Conservation (phyloP, 371 early-diverging fungal species). For the Batkoa obscura region DNA sequence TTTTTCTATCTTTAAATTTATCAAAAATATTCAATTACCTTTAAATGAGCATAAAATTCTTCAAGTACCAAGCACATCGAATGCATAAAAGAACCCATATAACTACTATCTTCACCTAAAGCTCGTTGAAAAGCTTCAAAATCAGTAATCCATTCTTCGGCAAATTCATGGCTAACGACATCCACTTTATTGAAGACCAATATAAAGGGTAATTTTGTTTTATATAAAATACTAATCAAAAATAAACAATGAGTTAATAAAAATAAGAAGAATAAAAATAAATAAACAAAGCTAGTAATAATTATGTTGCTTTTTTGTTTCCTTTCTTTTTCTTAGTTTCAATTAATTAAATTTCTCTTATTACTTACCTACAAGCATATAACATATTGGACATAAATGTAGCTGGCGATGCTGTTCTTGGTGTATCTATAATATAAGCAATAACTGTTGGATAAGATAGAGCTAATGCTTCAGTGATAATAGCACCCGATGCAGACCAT, state of each 20-base stretch:
- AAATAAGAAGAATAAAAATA: too few species aligned
- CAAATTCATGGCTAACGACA: slow-evolving; percentile 69
- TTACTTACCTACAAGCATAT: slow-evolving; percentile 81
- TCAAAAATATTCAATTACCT: slow-evolving; percentile 13
- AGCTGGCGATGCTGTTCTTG: slow-evolving; percentile 76
- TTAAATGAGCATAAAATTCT: slow-evolving; percentile 91
- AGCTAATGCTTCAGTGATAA: slow-evolving; percentile 90
- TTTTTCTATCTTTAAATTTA: neutral
- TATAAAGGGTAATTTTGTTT: slow-evolving; percentile 86
- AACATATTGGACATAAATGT: slow-evolving; percentile 99
- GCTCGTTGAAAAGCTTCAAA: slow-evolving; percentile 88
- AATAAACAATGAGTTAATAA: slow-evolving; percentile 31
- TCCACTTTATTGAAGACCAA: slow-evolving; percentile 97
- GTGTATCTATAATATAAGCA: slow-evolving; percentile 94
- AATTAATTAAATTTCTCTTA: too few species aligned
- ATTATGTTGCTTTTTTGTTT: slow-evolving; percentile 7
- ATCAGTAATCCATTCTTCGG: slow-evolving; percentile 92
- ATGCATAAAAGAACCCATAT: slow-evolving; percentile 82
- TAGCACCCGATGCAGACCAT: slow-evolving; percentile 97
- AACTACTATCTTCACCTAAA: slow-evolving; percentile 46
- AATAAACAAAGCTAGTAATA: too few species aligned
- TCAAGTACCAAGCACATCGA: slow-evolving; percentile 94
- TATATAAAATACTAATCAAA: slow-evolving; percentile 61
- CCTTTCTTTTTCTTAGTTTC: slow-evolving; percentile 4
- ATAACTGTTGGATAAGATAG: slow-evolving; percentile 83